phyloP scores from a whole-genome alignment of 2,329 filamentous ascomycete genomes.

The Hypoxylon sp. region DNA sequence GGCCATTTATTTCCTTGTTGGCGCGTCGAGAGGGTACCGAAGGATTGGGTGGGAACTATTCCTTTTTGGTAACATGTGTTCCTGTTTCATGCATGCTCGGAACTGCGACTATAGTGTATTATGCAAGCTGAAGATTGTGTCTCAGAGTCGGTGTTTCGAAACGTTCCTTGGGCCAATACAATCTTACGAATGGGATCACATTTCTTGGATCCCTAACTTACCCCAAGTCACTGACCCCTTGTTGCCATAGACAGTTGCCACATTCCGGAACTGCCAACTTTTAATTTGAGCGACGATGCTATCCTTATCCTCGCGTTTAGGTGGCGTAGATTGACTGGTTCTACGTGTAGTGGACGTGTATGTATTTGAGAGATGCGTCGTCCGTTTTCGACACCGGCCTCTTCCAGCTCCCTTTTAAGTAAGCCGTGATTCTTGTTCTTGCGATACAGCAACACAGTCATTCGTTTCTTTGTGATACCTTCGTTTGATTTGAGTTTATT shows the following conservation, averaged over 20 bases:
- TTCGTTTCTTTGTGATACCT: constrained; percentile 43
- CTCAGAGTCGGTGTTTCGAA: constrained; percentile 43
- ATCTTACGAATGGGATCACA: constrained; percentile 37
- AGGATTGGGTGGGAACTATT: constrained; percentile 32
- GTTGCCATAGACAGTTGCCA: constrained; percentile 34
- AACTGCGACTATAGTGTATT: constrained; percentile 15
- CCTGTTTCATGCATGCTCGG: constrained; percentile 40
- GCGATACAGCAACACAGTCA: constrained; percentile 20
- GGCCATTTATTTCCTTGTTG: constrained; percentile 24
- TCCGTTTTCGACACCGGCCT: constrained; percentile 27
- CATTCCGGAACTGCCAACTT: constrained; percentile 40
- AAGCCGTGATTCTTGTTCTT: constrained; percentile 6
- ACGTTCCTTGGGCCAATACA: constrained; percentile 34
- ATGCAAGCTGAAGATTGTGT: constrained; percentile 45
- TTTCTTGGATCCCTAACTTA: constrained; percentile 16
- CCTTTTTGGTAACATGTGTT: constrained; percentile 34
- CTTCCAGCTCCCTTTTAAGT: constrained; percentile 3
- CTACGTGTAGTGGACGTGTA: constrained; percentile 32
- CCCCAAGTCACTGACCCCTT: constrained; percentile 17
- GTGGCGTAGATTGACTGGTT: constrained; percentile 27
- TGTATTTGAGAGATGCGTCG: constrained; percentile 28
- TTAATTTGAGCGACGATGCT: constrained; percentile 38
- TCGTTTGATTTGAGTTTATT: constrained; percentile 7
- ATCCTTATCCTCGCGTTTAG: constrained; percentile 26
- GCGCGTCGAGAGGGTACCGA: constrained; percentile 9